phyloP scores from a whole-genome alignment of 2,329 filamentous ascomycete genomes.

The Rhynchosporium agropyri region DNA sequence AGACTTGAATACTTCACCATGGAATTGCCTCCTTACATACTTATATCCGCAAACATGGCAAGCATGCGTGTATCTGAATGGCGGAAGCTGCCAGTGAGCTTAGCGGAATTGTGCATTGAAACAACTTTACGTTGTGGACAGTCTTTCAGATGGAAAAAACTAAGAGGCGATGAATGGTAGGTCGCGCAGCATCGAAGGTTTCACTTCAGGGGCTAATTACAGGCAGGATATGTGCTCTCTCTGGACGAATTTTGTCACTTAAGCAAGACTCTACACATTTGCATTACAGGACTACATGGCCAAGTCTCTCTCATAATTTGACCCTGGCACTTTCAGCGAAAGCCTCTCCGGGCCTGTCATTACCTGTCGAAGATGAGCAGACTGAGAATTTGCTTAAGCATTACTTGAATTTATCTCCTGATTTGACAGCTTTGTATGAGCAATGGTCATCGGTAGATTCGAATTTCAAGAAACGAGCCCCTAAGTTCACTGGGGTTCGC shows the following conservation, averaged over 20 bases:
- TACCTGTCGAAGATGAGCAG: conserved; percentile 58
- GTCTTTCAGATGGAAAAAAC: conserved; percentile 93
- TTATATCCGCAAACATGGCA: conserved; percentile 32
- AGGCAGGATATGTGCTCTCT: conserved; percentile 75
- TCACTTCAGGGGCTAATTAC: conserved; percentile 31
- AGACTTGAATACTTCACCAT: neutral
- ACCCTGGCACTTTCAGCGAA: conserved; percentile 45
- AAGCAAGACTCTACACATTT: conserved; percentile 79
- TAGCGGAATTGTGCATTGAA: conserved; percentile 89
- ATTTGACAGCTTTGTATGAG: conserved; percentile 75
- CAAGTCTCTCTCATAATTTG: conserved; percentile 43
- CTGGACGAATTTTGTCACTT: conserved; percentile 81
- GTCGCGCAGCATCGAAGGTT: conserved; percentile 22
- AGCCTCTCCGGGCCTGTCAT: conserved; percentile 42
- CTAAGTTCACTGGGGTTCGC: conserved; percentile 85
- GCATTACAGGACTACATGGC: conserved; percentile 76
- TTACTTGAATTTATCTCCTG: conserved; percentile 85
- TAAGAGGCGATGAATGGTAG: conserved; percentile 81
- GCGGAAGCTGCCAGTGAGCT: conserved; percentile 80
- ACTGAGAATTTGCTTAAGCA: conserved; percentile 74
- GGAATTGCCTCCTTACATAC: neutral
- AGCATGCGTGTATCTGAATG: conserved; percentile 67
- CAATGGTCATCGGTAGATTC: conserved; percentile 85
- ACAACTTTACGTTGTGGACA: conserved; percentile 94
- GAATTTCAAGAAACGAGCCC: conserved; percentile 87